Evolutionary conservation across 2,329 filamentous ascomycete genomes (phyloP).

Genomic region (Penicillium paneum): DNA sequence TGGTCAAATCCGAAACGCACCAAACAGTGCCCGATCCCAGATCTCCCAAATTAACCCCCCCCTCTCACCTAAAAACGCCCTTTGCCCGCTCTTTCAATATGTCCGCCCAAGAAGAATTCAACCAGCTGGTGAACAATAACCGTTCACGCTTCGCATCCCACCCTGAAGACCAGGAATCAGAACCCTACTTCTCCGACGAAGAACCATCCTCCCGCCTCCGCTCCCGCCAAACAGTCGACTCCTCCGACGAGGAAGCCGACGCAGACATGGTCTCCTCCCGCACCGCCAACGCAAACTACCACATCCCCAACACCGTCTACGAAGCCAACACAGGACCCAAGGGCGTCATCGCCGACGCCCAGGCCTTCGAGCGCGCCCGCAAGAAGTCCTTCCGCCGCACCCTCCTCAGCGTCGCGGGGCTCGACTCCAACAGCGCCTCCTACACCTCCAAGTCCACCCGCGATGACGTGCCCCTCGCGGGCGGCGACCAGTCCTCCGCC

Average conservation of each 20-base stretch:
- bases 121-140: constrained; percentile 41
- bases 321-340: constrained; percentile 52
- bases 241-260: constrained; percentile 33
- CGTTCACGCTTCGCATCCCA: constrained; percentile 37
- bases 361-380: constrained; percentile 48
- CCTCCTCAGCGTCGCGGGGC: constrained; percentile 36
- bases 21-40: neutral
- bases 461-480: constrained; percentile 22
- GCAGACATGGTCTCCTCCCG: constrained; percentile 36
- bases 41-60: constrained; percentile 11
- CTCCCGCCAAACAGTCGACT: constrained; percentile 22
- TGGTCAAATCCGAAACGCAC: neutral
- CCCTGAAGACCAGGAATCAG: constrained; percentile 42
- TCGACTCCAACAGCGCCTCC: constrained; percentile 28
- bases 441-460: constrained; percentile 24
- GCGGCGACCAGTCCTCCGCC: constrained; percentile 16
- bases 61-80: constrained; percentile 8
- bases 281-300: constrained; percentile 36
- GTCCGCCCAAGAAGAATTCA: constrained; percentile 49
- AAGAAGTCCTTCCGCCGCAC: constrained; percentile 48
- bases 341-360: constrained; percentile 51
- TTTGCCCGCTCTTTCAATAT: constrained; percentile 31
- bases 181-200: constrained; percentile 26
- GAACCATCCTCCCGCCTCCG: constrained; percentile 20
- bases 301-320: constrained; percentile 45